Conservation (phyloP, 768 basidiomycete genomes). For the Mycena filopes region DNA sequence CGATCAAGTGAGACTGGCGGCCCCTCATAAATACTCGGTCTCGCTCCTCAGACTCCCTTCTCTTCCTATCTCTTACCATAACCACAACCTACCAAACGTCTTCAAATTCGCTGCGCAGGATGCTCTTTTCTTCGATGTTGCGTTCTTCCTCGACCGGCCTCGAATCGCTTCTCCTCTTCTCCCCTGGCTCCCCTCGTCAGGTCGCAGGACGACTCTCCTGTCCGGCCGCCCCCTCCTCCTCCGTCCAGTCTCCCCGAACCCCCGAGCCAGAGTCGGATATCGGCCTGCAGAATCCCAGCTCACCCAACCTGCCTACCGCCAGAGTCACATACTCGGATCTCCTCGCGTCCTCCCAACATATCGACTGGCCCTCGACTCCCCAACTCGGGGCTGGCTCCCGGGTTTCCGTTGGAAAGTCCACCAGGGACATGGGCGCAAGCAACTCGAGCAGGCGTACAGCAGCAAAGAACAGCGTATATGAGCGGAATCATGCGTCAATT, state of each 20-base stretch:
- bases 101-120: background rate
- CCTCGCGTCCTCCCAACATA: background rate
- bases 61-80: background rate
- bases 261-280: conserved; percentile 17
- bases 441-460: background rate
- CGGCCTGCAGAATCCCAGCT: conserved; percentile 19
- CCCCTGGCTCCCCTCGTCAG: background rate
- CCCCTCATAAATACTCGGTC: too few species aligned
- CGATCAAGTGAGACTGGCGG: too few species aligned
- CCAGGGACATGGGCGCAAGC: background rate
- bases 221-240: background rate
- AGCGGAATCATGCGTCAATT: conserved; percentile 3
- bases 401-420: conserved; percentile 1
- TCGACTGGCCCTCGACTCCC: conserved; percentile 6
- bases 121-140: conserved; percentile 2
- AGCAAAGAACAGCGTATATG: background rate
- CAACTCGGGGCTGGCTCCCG: conserved; percentile 8
- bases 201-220: conserved; percentile 23
- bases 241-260: background rate
- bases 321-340: conserved; percentile 10
- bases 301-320: background rate
- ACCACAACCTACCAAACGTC: background rate
- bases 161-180: conserved; percentile 15
- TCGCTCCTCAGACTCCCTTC: background rate
- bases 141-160: conserved; percentile 11